These are phyloP conservation scores for Debaryomyces maramus DNA, from an alignment of 805 yeast genomes.

Conservation along the genomic window DNA sequence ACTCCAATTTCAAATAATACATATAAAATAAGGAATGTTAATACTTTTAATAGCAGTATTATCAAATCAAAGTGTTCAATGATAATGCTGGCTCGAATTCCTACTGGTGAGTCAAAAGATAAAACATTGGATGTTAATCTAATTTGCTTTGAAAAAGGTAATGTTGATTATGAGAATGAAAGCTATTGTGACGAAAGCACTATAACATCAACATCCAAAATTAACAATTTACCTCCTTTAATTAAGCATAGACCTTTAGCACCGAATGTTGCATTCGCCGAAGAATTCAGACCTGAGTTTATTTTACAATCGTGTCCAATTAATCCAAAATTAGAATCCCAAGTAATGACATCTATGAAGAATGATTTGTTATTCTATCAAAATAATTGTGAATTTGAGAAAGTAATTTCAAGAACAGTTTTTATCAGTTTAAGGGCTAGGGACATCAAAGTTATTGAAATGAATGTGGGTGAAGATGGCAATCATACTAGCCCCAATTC, in stretches of 20 bases:
- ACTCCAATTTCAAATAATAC: constrained; percentile 18
- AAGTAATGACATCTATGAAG: constrained; percentile 52
- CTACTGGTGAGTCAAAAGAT: background rate
- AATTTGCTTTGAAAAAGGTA: constrained; percentile 3
- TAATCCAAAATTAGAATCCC: constrained; percentile 49
- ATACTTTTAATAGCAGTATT: constrained; percentile 17
- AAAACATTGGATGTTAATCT: constrained; percentile 8
- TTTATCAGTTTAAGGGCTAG: constrained; percentile 45
- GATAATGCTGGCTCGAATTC: constrained; percentile 21
- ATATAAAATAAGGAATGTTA: constrained; percentile 14
- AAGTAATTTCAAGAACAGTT: constrained; percentile 36
- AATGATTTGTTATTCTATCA: constrained; percentile 48
- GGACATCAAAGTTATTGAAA: constrained; percentile 46
- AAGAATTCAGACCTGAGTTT: constrained; percentile 54
- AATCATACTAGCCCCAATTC: constrained; percentile 5
- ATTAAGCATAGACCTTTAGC: constrained; percentile 22
- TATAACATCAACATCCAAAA: constrained; percentile 8
- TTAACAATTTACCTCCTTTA: constrained; percentile 5
- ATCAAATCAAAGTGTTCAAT: constrained; percentile 22
- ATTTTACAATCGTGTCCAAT: constrained; percentile 56
- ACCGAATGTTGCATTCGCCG: constrained; percentile 44
- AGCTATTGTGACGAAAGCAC: constrained; percentile 12
- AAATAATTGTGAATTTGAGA: constrained; percentile 32
- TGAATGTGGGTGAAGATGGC: constrained; percentile 23
- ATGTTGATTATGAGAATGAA: constrained; percentile 6